Evolutionary conservation across 345 rosid genomes (phyloP), one percentile per base, ranked within the genome.

Genomic region (rapeseed (Brassica napus)): DNA sequence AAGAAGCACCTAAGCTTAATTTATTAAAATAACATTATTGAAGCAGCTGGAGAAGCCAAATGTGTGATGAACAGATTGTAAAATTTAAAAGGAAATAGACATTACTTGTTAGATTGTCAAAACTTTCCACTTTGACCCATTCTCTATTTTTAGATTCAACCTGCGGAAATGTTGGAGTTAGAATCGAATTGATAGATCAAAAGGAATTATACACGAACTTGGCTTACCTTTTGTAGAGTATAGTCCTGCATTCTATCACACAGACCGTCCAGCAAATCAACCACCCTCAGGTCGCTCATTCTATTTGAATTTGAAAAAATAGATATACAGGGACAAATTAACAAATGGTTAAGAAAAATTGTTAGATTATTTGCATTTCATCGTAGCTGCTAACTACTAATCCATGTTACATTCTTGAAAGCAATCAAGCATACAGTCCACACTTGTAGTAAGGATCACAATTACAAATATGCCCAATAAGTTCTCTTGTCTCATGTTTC

Each of bases 191-290:
- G 24, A 62, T 58, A 39, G 10, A 39, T 10, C 47, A 39, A 39
- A 39, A 39, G 65, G 39, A 24, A 71, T 60, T 73, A 37, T 72
- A 9, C 55, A 37, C 79, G 37, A 31, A 5, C 15, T 70, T 44
- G 6, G 54, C 32, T 28, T 81, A 91, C 99, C 93, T 91, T 87
- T 83, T 89, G 89, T 69, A 93, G 90, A 68, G 94, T 91, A 82
- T 95, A 95, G 78, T 90, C 98, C 83, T 88, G 90, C 98, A 95
- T 93, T 81, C 86, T 90, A 71, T 95, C 94, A 73, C 99, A 95
- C 14, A 92, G 94, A 60, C 97, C 98, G 65, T 91, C 97, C 87
- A 92, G 81, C 60, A 94, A 88, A 77, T 94, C 97, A 58, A 92
- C 97, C 76, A 89, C 98, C 82, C 98, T 87, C 73, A 94, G 88